Conservation (phyloP, 2,329 filamentous ascomycete genomes). For the Cucurbitaria berberidis region DNA sequence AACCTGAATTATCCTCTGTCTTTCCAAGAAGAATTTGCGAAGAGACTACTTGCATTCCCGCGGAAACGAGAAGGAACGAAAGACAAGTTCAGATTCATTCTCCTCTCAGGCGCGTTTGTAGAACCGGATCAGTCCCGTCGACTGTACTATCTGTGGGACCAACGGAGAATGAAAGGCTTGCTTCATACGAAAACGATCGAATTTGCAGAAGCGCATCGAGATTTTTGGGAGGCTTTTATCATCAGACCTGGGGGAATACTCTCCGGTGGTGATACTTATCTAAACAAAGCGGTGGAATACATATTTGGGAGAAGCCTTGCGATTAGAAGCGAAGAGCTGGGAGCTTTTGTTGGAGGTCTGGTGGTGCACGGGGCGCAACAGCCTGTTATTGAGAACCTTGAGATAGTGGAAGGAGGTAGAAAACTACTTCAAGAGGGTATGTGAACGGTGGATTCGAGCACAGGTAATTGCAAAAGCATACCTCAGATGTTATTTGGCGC, state of each 20-base stretch:
- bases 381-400: slow-evolving; percentile 6
- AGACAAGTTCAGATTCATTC: slow-evolving; percentile 17
- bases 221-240: slow-evolving; percentile 19
- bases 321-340: slow-evolving; percentile 20
- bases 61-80: background rate
- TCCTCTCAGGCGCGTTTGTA: slow-evolving; percentile 20
- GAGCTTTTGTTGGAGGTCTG: slow-evolving; percentile 21
- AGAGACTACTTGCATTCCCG: background rate
- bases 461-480: too few relatives aligned
- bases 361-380: slow-evolving; percentile 12
- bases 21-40: slow-evolving; percentile 17
- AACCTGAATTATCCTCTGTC: slow-evolving; percentile 23
- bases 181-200: slow-evolving; percentile 15
- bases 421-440: background rate
- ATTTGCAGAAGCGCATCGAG: slow-evolving; percentile 14
- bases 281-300: background rate
- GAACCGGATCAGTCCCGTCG: slow-evolving; percentile 17
- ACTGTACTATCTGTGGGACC: slow-evolving; percentile 14
- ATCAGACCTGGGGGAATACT: slow-evolving; percentile 24
- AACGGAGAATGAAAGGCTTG: slow-evolving; percentile 22
- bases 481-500: too few relatives aligned
- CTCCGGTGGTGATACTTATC: slow-evolving; percentile 1
- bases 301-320: slow-evolving; percentile 2
- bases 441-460: background rate
- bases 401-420: slow-evolving; percentile 11